A percentile compares a stretch with the other conserved stretches of the same genome.
Conservation (phyloP, 768 basidiomycete species). For the Leucosporidium creatinivorum region DNA sequence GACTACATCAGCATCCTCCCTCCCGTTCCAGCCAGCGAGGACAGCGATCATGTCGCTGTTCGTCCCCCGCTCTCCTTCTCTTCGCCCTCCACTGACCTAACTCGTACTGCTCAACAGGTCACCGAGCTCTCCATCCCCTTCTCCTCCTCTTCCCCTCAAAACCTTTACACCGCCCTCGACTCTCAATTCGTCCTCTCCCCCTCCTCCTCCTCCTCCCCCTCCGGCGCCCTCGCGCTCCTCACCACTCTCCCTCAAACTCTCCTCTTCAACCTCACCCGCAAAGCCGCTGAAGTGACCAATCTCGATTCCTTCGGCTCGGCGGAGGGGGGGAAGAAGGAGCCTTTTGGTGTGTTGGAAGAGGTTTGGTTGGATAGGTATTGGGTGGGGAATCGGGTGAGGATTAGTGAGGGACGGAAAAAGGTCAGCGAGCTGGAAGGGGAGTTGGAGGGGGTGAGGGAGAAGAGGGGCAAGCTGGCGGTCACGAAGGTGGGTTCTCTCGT, state of each 20-base stretch:
- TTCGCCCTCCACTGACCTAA: neutral
- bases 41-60: neutral
- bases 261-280: neutral
- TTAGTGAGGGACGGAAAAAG: neutral
- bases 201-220: neutral
- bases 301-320: neutral
- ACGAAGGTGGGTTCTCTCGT: neutral
- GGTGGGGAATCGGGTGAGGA: conserved; percentile 1
- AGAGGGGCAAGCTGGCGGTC: neutral
- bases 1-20: conserved; percentile 1
- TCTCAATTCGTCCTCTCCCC: neutral
- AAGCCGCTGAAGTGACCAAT: neutral
- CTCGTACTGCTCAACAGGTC: neutral
- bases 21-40: neutral
- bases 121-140: neutral
- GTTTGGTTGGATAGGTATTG: conserved; percentile 22
- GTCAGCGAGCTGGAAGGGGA: neutral
- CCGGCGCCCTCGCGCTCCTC: neutral
- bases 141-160: neutral
- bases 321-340: neutral
- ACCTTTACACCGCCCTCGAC: conserved; percentile 15
- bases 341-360: neutral
- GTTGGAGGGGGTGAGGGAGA: neutral
- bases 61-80: neutral
- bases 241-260: neutral